These are phyloP conservation scores for Epichloe sibirici DNA, from an alignment of 2,329 filamentous ascomycete genomes.

Conservation along the genomic window DNA sequence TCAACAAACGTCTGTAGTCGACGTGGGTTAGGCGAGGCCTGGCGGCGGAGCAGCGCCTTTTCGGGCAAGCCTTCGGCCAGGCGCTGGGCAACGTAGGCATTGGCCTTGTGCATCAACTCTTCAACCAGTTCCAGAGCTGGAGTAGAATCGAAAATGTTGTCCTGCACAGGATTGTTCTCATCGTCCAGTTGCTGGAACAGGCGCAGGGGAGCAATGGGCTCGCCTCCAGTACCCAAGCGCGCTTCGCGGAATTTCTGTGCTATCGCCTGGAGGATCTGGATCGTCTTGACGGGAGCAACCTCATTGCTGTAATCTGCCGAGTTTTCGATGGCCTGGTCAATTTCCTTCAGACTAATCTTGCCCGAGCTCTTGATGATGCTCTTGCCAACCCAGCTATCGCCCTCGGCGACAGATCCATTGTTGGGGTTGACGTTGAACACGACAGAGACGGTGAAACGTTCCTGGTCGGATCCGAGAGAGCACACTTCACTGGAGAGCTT, in stretches of 20 bases:
- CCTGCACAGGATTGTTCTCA: conserved; percentile 92
- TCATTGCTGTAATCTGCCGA: conserved; percentile 49
- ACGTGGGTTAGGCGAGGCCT: conserved; percentile 72
- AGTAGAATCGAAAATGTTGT: conserved; percentile 90
- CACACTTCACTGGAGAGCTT: conserved; percentile 80
- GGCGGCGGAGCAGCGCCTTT: conserved; percentile 83
- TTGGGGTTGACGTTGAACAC: conserved; percentile 81
- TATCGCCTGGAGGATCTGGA: conserved; percentile 69
- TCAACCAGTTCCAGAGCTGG: conserved; percentile 86
- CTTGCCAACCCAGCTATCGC: conserved; percentile 89
- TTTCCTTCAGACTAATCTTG: conserved; percentile 73
- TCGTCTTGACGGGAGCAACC: conserved; percentile 58
- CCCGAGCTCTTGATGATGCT: conserved; percentile 84
- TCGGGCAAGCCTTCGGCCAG: conserved; percentile 69
- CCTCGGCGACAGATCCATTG: conserved; percentile 67
- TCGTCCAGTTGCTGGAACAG: conserved; percentile 91
- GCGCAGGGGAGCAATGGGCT: conserved; percentile 73
- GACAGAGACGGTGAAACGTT: conserved; percentile 82
- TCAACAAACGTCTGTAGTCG: conserved; percentile 85
- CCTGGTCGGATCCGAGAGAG: conserved; percentile 75
- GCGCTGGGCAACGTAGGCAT: conserved; percentile 78
- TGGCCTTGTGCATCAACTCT: conserved; percentile 88
- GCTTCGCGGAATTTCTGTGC: conserved; percentile 84
- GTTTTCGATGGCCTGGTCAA: conserved; percentile 68
- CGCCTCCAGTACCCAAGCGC: conserved; percentile 67